Evolutionary conservation across 768 basidiomycete species (phyloP).

Genomic region (Rhodotorula graminis): DNA sequence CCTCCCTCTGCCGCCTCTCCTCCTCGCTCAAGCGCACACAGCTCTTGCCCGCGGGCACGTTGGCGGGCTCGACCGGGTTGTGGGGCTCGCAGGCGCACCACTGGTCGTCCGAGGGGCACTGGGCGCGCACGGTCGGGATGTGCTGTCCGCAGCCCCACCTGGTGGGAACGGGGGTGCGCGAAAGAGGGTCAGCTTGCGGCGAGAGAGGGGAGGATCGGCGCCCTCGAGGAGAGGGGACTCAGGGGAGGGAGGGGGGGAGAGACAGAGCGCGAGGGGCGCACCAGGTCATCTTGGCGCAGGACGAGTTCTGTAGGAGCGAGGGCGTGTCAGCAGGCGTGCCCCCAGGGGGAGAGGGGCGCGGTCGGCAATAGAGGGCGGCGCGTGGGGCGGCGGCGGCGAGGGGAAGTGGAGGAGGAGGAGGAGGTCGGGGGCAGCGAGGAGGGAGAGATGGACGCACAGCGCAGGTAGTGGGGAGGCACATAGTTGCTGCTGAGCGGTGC

Average conservation of each 20-base stretch:
- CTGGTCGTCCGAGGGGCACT: conserved; percentile 1
- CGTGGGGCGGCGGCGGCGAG: no score
- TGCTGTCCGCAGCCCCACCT: conserved; percentile 31
- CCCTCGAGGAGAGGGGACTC: background rate
- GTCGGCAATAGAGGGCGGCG: no score
- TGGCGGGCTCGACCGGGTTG: background rate
- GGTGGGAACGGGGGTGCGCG: background rate
- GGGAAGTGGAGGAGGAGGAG: no score
- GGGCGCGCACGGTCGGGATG: conserved; percentile 12
- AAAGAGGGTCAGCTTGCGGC: background rate
- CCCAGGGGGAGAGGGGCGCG: no score
- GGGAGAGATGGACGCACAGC: background rate
- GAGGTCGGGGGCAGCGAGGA: no score
- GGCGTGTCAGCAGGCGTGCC: no score
- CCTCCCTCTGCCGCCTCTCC: background rate
- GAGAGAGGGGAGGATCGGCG: background rate
- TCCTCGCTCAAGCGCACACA: background rate
- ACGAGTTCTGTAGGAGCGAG: background rate
- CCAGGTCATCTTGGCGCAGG: conserved; percentile 17
- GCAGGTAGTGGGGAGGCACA: background rate
- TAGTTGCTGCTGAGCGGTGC: background rate
- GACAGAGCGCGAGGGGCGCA: background rate
- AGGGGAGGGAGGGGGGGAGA: background rate
- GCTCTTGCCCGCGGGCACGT: background rate
- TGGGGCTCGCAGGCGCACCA: conserved; percentile 25